Conservation (phyloP, 1,139 yeast genomes). For the Candida sanyaensis region DNA sequence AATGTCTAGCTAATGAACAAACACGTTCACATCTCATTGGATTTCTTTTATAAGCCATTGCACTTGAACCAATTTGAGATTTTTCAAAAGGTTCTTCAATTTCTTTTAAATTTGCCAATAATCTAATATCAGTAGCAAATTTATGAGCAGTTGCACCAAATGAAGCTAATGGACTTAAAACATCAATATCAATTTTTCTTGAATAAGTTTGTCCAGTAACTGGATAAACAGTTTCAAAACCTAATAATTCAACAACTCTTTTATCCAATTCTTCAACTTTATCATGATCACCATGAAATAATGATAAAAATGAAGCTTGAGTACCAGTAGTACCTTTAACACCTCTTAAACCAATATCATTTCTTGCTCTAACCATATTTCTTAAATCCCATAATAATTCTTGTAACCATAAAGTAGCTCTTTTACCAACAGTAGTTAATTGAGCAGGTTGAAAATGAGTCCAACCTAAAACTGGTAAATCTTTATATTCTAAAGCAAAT, state of each 20-base stretch:
- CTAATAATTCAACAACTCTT: slow-evolving; percentile 88
- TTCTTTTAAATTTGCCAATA: slow-evolving; percentile 95
- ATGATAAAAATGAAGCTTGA: slow-evolving; percentile 91
- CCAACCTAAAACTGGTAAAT: slow-evolving; percentile 97
- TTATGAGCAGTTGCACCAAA: slow-evolving; percentile 96
- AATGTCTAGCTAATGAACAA: slow-evolving; percentile 93
- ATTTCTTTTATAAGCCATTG: slow-evolving; percentile 99
- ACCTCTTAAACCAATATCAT: slow-evolving; percentile 95
- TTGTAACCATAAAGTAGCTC: slow-evolving; percentile 97
- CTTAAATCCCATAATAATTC: slow-evolving; percentile 97
- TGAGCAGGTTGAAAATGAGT: slow-evolving; percentile 99
- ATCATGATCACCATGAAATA: slow-evolving; percentile 96
- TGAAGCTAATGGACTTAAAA: slow-evolving; percentile 87
- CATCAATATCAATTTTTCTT: slow-evolving; percentile 96
- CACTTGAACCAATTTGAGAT: slow-evolving; percentile 95
- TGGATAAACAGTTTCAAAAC: slow-evolving; percentile 94
- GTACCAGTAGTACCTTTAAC: slow-evolving; percentile 99
- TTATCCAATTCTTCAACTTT: slow-evolving; percentile 91
- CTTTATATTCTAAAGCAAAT: slow-evolving; percentile 91
- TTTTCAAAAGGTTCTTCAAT: slow-evolving; percentile 98
- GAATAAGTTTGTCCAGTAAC: slow-evolving; percentile 98
- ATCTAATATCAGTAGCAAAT: slow-evolving; percentile 95
- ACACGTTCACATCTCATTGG: slow-evolving; percentile 99
- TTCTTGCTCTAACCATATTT: slow-evolving; percentile 93
- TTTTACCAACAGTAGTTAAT: slow-evolving; percentile 96